These are phyloP conservation scores for Vitis amurensis DNA, from an alignment of 164 flowering plant species.

Conservation along the genomic window DNA sequence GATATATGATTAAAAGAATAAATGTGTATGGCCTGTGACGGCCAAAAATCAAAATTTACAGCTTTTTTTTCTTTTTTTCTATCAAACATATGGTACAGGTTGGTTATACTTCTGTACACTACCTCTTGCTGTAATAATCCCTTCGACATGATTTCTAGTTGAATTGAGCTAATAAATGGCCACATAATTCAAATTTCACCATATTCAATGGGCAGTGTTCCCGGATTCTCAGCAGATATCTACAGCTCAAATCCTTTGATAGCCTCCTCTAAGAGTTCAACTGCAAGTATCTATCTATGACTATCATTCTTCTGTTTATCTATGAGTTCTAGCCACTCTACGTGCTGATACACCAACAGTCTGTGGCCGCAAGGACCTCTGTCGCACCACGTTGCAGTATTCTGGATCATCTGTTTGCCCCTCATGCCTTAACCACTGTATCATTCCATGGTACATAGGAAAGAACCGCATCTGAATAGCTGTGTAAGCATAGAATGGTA, in stretches of 20 bases:
- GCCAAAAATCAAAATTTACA: conserved; percentile 7
- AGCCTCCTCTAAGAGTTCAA: neutral
- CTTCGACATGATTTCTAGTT: neutral
- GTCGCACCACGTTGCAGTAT: conserved; percentile 55
- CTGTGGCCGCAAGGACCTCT: conserved; percentile 57
- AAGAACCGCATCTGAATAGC: conserved; percentile 76
- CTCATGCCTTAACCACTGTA: conserved; percentile 77
- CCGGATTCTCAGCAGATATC: neutral
- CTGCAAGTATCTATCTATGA: neutral
- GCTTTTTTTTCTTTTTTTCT: neutral
- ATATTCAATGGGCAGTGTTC: neutral
- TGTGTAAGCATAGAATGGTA: conserved; percentile 64
- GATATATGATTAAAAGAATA: neutral
- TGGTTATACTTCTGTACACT: conserved; percentile 1
- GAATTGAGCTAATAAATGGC: neutral
- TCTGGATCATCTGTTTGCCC: conserved; percentile 65
- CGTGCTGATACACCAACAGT: conserved; percentile 82
- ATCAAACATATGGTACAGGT: neutral
- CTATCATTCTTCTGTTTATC: neutral
- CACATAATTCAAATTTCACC: neutral
- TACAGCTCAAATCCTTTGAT: neutral
- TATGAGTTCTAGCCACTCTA: conserved; percentile 33
- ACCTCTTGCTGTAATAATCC: neutral
- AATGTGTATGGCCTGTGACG: neutral
- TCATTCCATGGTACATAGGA: conserved; percentile 84